Evolutionary conservation across 2,329 filamentous ascomycete species (phyloP).

Genomic region (Fusarium vanettenii): DNA sequence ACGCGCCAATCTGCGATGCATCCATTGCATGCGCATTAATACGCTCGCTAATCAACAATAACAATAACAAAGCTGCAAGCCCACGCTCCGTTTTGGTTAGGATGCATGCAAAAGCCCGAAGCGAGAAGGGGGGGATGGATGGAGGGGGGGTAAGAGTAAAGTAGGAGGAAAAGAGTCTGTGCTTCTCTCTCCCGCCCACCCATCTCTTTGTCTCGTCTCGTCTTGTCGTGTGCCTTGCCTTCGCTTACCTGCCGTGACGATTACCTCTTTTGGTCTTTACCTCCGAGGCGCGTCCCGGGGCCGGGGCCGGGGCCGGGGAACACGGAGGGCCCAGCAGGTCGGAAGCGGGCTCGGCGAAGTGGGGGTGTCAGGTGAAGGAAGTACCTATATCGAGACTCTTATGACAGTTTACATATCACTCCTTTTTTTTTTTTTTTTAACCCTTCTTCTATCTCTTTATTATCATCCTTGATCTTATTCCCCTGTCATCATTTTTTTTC

Average conservation of each 20-base stretch:
- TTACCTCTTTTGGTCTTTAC: conserved; percentile 26
- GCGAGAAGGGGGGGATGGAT: background rate
- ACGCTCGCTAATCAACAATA: conserved; percentile 14
- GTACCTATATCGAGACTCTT: background rate
- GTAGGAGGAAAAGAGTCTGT: conserved; percentile 1
- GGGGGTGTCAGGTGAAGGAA: background rate
- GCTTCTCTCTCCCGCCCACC: background rate
- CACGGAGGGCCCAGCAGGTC: conserved; percentile 9
- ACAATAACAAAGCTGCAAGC: background rate
- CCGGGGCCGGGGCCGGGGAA: conserved; percentile 17
- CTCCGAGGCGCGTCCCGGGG: conserved; percentile 17
- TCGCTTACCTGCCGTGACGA: background rate
- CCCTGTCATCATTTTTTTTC: background rate
- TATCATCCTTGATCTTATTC: background rate
- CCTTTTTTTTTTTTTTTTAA: background rate
- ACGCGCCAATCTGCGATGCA: conserved; percentile 6
- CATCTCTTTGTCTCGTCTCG: background rate
- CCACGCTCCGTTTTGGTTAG: background rate
- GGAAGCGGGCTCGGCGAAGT: conserved; percentile 19
- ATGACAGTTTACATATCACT: background rate
- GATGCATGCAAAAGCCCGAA: background rate
- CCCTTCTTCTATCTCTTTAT: background rate
- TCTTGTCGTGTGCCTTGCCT: background rate
- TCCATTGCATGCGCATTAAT: conserved; percentile 7
- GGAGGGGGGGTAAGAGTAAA: background rate